Conservation (phyloP, 345 rosid genomes). For the Theobroma cacao region DNA sequence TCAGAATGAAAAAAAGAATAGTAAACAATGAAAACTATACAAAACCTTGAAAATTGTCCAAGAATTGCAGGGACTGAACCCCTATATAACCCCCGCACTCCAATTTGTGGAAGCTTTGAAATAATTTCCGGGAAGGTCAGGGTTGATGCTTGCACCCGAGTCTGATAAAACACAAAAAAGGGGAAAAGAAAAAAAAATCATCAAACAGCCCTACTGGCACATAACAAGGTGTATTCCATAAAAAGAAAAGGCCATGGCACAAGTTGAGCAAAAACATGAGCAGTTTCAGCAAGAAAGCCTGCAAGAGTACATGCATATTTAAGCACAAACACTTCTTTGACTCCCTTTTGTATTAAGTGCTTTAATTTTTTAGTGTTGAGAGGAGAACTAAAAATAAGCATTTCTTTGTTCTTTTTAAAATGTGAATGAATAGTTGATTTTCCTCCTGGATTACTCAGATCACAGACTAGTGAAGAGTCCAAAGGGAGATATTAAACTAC, state of each 20-base stretch:
- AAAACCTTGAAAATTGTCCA: constrained; percentile 96
- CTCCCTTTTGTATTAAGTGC: not conserved
- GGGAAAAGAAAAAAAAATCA: constrained; percentile 1
- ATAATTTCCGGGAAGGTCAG: constrained; percentile 77
- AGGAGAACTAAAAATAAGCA: not conserved
- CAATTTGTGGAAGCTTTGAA: constrained; percentile 88
- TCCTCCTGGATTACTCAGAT: not conserved
- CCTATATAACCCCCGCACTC: constrained; percentile 76
- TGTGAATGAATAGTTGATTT: not conserved
- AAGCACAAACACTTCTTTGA: not conserved
- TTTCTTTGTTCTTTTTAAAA: not conserved
- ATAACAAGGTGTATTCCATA: not conserved
- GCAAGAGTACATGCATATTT: not conserved
- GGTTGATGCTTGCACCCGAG: constrained; percentile 96
- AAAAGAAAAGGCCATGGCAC: not conserved
- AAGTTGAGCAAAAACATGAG: not conserved
- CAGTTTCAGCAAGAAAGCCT: not conserved
- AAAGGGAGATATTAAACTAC: not conserved
- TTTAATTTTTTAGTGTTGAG: not conserved
- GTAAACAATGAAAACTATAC: not conserved
- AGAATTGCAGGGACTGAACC: constrained; percentile 97
- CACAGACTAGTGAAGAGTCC: not conserved
- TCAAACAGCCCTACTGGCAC: not conserved
- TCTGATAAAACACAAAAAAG: constrained; percentile 41
- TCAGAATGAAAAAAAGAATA: not conserved